Base-by-base conservation (phyloP, 208 protist species). In the Leishmania mexicana region DNA sequence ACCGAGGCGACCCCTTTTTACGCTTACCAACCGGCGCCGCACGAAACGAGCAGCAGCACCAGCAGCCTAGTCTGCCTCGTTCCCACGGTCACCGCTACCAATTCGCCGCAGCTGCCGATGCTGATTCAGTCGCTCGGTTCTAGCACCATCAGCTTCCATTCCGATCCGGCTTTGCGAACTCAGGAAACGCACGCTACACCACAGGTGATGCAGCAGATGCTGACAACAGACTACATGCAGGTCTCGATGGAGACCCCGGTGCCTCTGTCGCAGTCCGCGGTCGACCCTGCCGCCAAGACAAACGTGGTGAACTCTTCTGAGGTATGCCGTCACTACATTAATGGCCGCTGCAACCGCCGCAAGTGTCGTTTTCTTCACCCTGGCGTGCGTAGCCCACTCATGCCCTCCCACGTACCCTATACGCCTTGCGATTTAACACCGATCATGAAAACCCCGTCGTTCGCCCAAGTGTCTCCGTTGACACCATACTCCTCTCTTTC, bases 351-450 rank as follows among this genome's bases (percentile, higher is more conserved):
- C 79, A 94, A 94, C 62, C 88, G 90, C 31, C 86, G 90, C 64
- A 94, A 94, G 78, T 94, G 90, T 60, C 90, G 90, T 76, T 94
- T 94, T 62, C 83, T 87, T 19, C 90, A 94, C 75, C 83, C 85
- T 7, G 81, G 90, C 74, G 53, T 74, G 3, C 42, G 71, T 28
- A 58, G 45, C 28, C 5, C 73, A 40, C 13, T 53, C 24, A 71
- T 58, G 64, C 70, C 64, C 38, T 45, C 74, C n/a, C 19, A 57
- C 3, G 45, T 65, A 54, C 11, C 42, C 62, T 62, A 64, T 71
- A 17, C 40, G 0, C 40, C 75, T 40, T 24, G 24, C 6, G 53
- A 78, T 38, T 2, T 57, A 57, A 2, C 6, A 31, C 24, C 53
- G 17, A 47, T 45, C 24, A n/a, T 67, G 3, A 78, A 49, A 15